Conservation (phyloP, 306 rosid species). For the Vicia faba region DNA sequence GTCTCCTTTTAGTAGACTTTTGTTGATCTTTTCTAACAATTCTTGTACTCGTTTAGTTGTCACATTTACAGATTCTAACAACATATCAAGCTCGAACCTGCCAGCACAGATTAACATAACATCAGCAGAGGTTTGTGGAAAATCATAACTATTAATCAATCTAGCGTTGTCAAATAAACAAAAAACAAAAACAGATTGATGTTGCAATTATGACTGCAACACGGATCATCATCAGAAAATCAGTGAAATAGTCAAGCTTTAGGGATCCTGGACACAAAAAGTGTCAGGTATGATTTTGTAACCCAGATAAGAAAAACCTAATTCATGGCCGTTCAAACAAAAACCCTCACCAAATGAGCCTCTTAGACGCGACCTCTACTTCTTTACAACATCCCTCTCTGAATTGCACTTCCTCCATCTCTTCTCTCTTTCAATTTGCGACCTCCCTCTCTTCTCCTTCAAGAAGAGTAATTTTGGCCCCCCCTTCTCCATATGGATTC, state of each 20-base stretch:
- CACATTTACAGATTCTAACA: slow-evolving; percentile 92
- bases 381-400: neutral
- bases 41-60: slow-evolving; percentile 91
- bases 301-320: neutral
- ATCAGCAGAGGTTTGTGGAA: slow-evolving; percentile 38
- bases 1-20: slow-evolving; percentile 66
- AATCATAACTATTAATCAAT: slow-evolving; percentile 29
- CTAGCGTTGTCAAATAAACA: slow-evolving; percentile 5
- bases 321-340: neutral
- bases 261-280: neutral
- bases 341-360: neutral
- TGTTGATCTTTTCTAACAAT: slow-evolving; percentile 79
- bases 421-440: neutral
- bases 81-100: slow-evolving; percentile 99
- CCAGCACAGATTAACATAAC: slow-evolving; percentile 35
- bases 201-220: slow-evolving; percentile 6
- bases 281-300: neutral
- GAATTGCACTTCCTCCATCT: neutral
- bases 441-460: slow-evolving; percentile 7
- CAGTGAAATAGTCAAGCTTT: neutral
- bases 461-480: neutral
- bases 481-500: too few relatives aligned
- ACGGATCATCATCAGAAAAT: neutral
- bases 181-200: slow-evolving; percentile 25
- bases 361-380: neutral